These are phyloP conservation scores for Brachypodium distachyon DNA, from an alignment of 202 grass and related monocot genomes.

Conservation along the genomic window DNA sequence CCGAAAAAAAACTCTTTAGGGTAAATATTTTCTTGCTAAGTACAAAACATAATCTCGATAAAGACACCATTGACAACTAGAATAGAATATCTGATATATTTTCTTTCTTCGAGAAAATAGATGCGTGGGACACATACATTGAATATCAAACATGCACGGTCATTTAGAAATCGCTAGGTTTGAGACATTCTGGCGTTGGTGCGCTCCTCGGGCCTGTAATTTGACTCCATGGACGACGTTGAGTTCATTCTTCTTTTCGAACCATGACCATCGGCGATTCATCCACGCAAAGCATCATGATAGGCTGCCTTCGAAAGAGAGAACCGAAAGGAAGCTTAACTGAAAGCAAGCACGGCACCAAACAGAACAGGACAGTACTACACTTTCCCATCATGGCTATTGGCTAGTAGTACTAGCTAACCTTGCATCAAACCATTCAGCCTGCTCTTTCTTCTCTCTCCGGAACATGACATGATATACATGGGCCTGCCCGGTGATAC, in stretches of 20 bases:
- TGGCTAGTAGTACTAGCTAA: too few species aligned
- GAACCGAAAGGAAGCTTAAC: neutral
- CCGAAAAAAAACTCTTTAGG: too few species aligned
- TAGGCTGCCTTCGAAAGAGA: neutral
- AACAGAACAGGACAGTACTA: neutral
- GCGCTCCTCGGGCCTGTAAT: neutral
- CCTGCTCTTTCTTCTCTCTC: neutral
- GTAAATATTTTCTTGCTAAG: too few species aligned
- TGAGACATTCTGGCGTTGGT: neutral
- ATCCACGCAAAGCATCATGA: neutral
- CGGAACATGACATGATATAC: neutral
- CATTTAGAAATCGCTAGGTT: neutral
- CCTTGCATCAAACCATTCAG: too few species aligned
- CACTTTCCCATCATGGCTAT: constrained; percentile 25
- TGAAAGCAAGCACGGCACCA: constrained; percentile 1
- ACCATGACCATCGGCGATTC: neutral
- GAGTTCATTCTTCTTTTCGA: neutral
- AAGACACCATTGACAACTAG: too few species aligned
- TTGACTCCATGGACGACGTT: neutral
- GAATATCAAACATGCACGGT: neutral
- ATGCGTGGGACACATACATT: neutral
- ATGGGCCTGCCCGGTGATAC: constrained; percentile 20
- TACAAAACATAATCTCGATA: neutral
- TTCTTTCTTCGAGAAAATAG: neutral
- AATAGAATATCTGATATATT: too few species aligned